Base-by-base conservation (phyloP, 192 early-diverging fungal genomes). In the Rhizophagus clarus region DNA sequence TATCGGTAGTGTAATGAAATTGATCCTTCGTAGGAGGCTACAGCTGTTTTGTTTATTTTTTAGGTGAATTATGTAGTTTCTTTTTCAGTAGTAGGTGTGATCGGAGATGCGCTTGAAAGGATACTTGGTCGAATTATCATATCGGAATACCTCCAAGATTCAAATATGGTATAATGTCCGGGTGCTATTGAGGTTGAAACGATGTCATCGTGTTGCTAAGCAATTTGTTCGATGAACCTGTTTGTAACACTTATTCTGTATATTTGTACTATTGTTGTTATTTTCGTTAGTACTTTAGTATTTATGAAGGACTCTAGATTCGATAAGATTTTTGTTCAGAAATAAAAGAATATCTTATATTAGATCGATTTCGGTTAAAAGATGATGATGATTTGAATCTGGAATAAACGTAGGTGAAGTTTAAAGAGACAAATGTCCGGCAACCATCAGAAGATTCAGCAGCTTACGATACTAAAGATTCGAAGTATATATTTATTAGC, bases 21-120 rank as follows among this genome's bases (percentile, higher is more conserved):
- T 9, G 47, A 31, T 76, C 56, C 1, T 77, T 61, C 70, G 81
- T 81, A 24, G 84, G 80, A 69, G 22, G 71, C 75, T 8, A 71
- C 72, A 0, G 72, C 70, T 15, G 80, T 76, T 37, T 80, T 77
- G 17, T 64, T 32, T 17, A 77, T 45, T 32, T 42, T 75, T 72
- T 60, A 45, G 60, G 17, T 76, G 1, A 12, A 76, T 66, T 32
- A 74, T 61, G 17, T 2, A 62, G 66, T 6, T 80, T 45, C 10
- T 69, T 22, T 14, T 62, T 77, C 15, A 79, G 76, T 8, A 26
- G 42, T 15, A 31, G 51, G 29, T 31, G 73, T 31, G 14, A 60
- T 28, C 1, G 49, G 26, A 0, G 32, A 34, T 9, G 2, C 22
- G 14, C 8, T 64, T 42, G 74, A 37, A 45, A 61, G 37, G 42